Base-by-base conservation (phyloP, 2,329 filamentous ascomycete species). In the Diaporthe amygdali region DNA sequence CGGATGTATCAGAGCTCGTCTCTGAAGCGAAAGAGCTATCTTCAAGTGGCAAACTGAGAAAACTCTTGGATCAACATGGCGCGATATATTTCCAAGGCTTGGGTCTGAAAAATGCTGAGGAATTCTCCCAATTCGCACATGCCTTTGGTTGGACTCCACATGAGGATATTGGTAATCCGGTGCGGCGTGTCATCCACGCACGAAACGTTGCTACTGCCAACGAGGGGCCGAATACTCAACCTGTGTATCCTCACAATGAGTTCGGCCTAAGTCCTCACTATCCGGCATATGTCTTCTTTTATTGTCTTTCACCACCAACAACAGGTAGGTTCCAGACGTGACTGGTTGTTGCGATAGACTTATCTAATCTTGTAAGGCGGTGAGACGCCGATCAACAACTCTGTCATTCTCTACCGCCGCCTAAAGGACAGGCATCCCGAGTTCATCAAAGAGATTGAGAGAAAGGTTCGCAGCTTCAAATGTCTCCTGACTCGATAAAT, bases 161-260 rank as follows among this genome's bases (percentile, higher is more conserved):
- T 55, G 73, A 77, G 44, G 75, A 77, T 20, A 76, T 78, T 46
- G 76, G 77, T 17, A 78, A 78, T 64, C 76, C 74, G 2, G 76
- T 78, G 5, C 56, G 75, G 14, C 71, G 77, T 34, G 76, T 74
- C 2, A 59, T 78, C 7, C 73, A 76, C 22, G 76, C 76, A 2
- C 73, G 73, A 49, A 78, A 78, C 20, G 76, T 78, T 10, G 75
- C 76, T 4, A 77, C 75, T 4, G 78, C 77, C 27, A 79, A 77
- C 67, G 78, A 78, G 71, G 76, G 76, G 6, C 76, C 76, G 1
- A 76, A 74, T 34, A 75, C 74, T 2, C 72, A 75, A 46, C 75
- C 74, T 4, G 54, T 59, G 7, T 59, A 59, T n/a, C 54, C 54
- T 27, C 37, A 59, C 15, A 41, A 59, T 27, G 54, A 59, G 1